A percentile compares a stretch with the other conserved stretches of the same genome.
Evolutionary conservation across 208 protist genomes (phyloP).

Genomic region (Wallacemonas collosoma): DNA sequence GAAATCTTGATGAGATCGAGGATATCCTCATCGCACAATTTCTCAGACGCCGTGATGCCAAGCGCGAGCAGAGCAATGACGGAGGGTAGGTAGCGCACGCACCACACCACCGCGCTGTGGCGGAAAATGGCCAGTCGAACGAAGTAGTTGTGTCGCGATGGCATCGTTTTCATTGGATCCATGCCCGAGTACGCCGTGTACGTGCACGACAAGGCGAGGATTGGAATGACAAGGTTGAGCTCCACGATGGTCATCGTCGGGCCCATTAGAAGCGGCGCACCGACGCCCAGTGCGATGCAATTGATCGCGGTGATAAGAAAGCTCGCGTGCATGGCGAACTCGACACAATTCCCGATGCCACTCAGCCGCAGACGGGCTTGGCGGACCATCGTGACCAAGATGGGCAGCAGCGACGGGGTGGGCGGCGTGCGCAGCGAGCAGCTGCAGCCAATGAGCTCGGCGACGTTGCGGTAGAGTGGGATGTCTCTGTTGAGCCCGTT

Average conservation of each 20-base stretch:
- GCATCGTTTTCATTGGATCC: conserved; percentile 86
- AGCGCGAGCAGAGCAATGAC: conserved; percentile 64
- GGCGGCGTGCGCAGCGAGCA: conserved; percentile 78
- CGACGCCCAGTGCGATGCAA: conserved; percentile 49
- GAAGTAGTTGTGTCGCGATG: conserved; percentile 84
- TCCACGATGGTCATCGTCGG: conserved; percentile 74
- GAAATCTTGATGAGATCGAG: conserved; percentile 33
- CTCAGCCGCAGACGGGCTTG: conserved; percentile 82
- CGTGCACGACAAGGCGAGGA: conserved; percentile 76
- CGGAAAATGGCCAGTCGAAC: conserved; percentile 80
- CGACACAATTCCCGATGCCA: conserved; percentile 81
- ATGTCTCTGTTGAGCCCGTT: conserved; percentile 72
- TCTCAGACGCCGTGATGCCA: conserved; percentile 60
- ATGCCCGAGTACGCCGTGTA: conserved; percentile 84
- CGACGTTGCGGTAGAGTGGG: conserved; percentile 82
- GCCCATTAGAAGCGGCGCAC: conserved; percentile 69
- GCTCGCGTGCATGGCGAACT: conserved; percentile 87
- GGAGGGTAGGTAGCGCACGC: conserved; percentile 74
- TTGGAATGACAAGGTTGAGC: conserved; percentile 83
- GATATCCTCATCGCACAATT: conserved; percentile 41
- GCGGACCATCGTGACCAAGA: conserved; percentile 81
- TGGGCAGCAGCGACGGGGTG: conserved; percentile 77
- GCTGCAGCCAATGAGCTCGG: conserved; percentile 81
- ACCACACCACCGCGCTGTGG: conserved; percentile 81
- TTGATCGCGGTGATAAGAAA: conserved; percentile 75